phyloP scores from a whole-genome alignment of 495 filamentous ascomycete genomes.

The Elasticomyces elasticus region DNA sequence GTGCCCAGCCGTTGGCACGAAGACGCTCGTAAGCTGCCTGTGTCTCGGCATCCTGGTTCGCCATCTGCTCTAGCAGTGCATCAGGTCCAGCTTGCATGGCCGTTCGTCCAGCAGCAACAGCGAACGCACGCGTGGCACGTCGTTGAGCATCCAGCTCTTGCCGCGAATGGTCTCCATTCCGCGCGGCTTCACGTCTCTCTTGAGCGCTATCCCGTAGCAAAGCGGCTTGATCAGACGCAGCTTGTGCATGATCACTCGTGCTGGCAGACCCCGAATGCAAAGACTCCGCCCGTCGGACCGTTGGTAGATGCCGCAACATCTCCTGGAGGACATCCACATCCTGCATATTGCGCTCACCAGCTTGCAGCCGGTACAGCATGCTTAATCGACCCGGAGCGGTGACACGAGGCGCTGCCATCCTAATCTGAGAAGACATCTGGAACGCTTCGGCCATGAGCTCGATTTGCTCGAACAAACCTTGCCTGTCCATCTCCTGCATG shows the following conservation, averaged over 20 bases:
- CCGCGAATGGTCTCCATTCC: slow-evolving; percentile 14
- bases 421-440: slow-evolving; percentile 12
- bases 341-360: slow-evolving; percentile 1
- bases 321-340: slow-evolving; percentile 4
- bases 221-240: neutral
- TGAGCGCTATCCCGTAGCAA: neutral
- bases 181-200: neutral
- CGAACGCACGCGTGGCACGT: slow-evolving; percentile 7
- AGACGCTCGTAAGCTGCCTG: slow-evolving; percentile 16
- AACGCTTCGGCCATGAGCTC: slow-evolving; percentile 18
- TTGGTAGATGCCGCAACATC: slow-evolving; percentile 2
- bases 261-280: neutral
- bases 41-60: slow-evolving; percentile 10
- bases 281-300: neutral
- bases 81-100: slow-evolving; percentile 15
- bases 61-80: slow-evolving; percentile 14
- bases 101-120: slow-evolving; percentile 14
- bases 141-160: slow-evolving; percentile 14
- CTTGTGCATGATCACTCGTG: neutral
- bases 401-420: neutral
- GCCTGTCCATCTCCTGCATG: neutral
- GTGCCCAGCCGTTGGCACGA: slow-evolving; percentile 7
- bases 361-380: slow-evolving; percentile 16
- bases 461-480: neutral
- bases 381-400: slow-evolving; percentile 1